Evolutionary conservation across 306 rosid species (phyloP).

Genomic region (Lablab purpureus): DNA sequence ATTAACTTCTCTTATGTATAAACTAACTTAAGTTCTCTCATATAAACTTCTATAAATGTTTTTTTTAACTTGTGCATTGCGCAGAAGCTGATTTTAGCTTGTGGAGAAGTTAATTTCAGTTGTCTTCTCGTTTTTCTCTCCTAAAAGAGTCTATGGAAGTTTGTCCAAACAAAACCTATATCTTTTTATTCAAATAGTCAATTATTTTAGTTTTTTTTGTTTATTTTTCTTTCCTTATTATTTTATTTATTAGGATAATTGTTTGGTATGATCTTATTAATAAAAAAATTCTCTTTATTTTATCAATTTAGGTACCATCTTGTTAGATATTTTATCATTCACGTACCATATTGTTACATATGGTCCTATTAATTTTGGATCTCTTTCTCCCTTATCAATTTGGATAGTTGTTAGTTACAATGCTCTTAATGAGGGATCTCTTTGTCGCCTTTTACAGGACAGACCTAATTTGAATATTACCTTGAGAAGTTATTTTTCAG

Average conservation of each 20-base stretch:
- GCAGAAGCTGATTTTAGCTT: too few species aligned
- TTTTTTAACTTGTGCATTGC: too few species aligned
- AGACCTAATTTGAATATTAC: background rate
- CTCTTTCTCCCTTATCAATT: background rate
- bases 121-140: too few species aligned
- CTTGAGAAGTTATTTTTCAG: background rate
- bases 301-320: background rate
- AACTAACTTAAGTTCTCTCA: too few species aligned
- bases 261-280: background rate
- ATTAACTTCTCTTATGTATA: too few species aligned
- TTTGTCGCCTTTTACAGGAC: background rate
- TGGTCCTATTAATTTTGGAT: background rate
- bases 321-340: background rate
- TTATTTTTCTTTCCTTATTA: background rate
- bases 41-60: too few species aligned
- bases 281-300: background rate
- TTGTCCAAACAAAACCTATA: background rate
- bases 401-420: background rate
- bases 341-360: background rate
- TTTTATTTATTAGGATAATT: background rate
- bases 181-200: background rate
- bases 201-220: background rate
- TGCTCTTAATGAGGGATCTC: background rate
- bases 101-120: too few species aligned
- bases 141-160: too few species aligned